Evolutionary conservation across 129 eudicot genomes (phyloP), one percentile per base, ranked within the genome.

Genomic region (Chrysanthemum seticuspe): DNA sequence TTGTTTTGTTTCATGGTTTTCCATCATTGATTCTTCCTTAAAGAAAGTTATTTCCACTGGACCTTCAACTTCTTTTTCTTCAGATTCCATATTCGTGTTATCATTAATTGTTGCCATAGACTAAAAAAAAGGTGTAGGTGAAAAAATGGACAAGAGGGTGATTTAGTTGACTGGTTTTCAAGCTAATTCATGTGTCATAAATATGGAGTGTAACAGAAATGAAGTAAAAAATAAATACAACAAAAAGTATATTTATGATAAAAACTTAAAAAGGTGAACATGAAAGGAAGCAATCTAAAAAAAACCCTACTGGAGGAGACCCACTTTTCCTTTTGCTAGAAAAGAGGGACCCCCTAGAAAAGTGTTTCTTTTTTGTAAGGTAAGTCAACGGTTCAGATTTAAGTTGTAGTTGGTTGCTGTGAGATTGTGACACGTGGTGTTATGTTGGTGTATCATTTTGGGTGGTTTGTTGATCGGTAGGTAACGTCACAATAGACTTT

Each of bases 361-460:
- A 12, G 27, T 14, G n/a, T 14, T 15, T 27, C 54, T 68, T 52
- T 19, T 65, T 21, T 6, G 45, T 0, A 3, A 53, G 14, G 62
- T 3, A 58, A 48, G 68, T 73, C 51, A 25, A 73, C 40, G 70
- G 77, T 62, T 50, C 14, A 62, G 77, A 73, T 62, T 48, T 61
- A 48, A 14, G 3, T 6, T 5, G 12, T 36, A 2, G 2, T 18
- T 10, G 7, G 16, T 13, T 25, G 50, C 27, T 2, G 51, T 48
- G 27, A 11, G 70, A 73, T 73, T 73, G 18, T 29, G 77, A 73
- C 77, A 73, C 77, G 70, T 73, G 77, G 48, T 8, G 61, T 8
- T 40, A 40, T 40, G 2, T 40, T 40, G 47, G 47, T 1, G 47
- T 40, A 8, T 40, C 47, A 7, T 40, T 36, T 36, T 36, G 6